Percentiles rank a stretch among this genome's conserved stretches.
These are phyloP conservation scores for Aaosphaeria arxii DNA, from an alignment of 2,329 filamentous ascomycete species.

Conservation along the genomic window DNA sequence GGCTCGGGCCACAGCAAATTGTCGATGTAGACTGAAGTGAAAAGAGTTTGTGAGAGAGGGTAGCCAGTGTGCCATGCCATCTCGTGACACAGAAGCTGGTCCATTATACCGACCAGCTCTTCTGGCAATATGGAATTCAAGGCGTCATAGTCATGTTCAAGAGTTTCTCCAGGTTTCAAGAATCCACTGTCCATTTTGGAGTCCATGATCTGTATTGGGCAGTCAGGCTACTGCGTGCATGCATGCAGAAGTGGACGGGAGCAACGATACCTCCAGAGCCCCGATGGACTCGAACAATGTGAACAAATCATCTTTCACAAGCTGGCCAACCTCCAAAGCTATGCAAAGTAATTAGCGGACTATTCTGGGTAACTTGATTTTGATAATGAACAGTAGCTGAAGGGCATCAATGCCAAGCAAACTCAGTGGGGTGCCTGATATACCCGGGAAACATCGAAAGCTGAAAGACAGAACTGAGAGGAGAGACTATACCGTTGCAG, in stretches of 20 bases:
- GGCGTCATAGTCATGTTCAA: constrained; percentile 81
- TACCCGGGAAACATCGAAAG: neutral
- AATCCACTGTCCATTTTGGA: constrained; percentile 98
- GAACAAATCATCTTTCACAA: constrained; percentile 92
- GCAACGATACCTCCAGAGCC: constrained; percentile 62
- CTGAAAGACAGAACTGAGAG: constrained; percentile 1
- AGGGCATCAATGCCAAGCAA: too few relatives aligned
- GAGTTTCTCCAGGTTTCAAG: constrained; percentile 71
- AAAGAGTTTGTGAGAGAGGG: constrained; percentile 88
- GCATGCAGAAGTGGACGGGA: neutral
- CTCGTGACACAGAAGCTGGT: constrained; percentile 88
- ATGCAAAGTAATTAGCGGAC: neutral
- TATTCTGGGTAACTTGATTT: neutral
- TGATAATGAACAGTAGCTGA: too few relatives aligned
- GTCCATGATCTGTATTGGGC: constrained; percentile 78
- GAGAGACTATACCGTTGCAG: constrained; percentile 42
- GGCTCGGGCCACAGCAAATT: constrained; percentile 72
- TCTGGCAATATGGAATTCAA: constrained; percentile 65
- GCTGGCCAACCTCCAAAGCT: constrained; percentile 76
- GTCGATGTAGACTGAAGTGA: constrained; percentile 90
- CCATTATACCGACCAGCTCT: constrained; percentile 89
- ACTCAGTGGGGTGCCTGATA: too few relatives aligned
- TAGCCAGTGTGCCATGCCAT: constrained; percentile 98
- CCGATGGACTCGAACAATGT: constrained; percentile 93
- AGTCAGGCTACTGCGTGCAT: neutral